Conservation (phyloP, 345 rosid species). For the Zanthoxylum bungeanum region DNA sequence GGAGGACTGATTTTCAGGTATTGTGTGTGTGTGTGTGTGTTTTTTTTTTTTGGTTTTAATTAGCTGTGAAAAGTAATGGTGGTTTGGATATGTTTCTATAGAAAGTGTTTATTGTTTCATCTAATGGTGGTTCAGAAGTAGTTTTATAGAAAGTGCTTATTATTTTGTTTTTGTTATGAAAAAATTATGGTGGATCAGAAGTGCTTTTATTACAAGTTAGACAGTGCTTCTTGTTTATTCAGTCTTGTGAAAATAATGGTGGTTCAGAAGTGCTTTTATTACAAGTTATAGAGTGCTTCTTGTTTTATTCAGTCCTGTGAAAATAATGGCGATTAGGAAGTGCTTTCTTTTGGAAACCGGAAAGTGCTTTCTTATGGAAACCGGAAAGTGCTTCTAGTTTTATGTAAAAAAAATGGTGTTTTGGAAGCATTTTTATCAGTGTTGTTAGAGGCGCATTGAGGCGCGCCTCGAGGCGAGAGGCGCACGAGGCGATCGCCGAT, state of each 20-base stretch:
- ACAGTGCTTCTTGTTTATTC: background rate
- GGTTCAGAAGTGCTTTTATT: background rate
- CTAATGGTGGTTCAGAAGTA: background rate
- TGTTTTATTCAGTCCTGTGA: background rate
- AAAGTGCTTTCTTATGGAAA: background rate
- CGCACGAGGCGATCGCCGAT: too few species aligned
- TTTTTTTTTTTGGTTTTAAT: background rate
- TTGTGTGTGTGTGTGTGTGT: background rate
- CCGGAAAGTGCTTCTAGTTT: background rate
- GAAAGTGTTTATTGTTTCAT: background rate
- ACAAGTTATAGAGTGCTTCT: background rate
- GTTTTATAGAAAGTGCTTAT: background rate
- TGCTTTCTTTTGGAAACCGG: background rate
- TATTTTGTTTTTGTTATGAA: too few species aligned
- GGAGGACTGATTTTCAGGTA: conserved; percentile 34
- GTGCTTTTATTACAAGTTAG: background rate
- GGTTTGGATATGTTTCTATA: background rate
- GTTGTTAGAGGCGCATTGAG: too few species aligned
- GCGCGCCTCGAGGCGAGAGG: too few species aligned
- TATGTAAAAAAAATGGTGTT: background rate
- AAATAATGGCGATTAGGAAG: background rate
- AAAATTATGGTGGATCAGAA: background rate
- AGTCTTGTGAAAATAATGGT: background rate
- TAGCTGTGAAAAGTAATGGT: background rate
- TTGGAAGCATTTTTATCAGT: background rate